Evolutionary conservation across 1,284 basidiomycete species (phyloP).

Genomic region (Coniferiporia sulphurascens): DNA sequence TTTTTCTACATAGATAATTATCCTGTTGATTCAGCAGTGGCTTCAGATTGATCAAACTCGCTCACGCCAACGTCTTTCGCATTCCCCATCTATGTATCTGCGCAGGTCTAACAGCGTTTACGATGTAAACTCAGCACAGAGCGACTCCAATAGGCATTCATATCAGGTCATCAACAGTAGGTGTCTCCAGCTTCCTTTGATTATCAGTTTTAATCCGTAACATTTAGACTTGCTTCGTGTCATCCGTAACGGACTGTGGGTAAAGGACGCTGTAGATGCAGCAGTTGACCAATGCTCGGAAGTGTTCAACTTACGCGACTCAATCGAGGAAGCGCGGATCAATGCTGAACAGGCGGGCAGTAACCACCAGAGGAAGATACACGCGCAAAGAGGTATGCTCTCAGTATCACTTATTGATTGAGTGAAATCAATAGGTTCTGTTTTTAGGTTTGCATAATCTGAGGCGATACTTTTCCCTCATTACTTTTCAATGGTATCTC

Average conservation of each 20-base stretch:
- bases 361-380: slow-evolving; percentile 58
- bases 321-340: slow-evolving; percentile 79
- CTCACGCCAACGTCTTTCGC: not conserved
- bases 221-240: slow-evolving; percentile 80
- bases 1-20: slow-evolving; percentile 54
- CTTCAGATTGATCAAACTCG: slow-evolving; percentile 37
- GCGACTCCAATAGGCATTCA: slow-evolving; percentile 49
- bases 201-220: not conserved
- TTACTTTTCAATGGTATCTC: slow-evolving; percentile 93
- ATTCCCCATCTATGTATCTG: slow-evolving; percentile 18
- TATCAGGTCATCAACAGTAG: slow-evolving; percentile 79
- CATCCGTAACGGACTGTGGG: slow-evolving; percentile 83
- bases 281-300: slow-evolving; percentile 85
- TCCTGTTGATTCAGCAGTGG: slow-evolving; percentile 88
- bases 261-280: slow-evolving; percentile 88
- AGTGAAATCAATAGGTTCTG: slow-evolving; percentile 1
- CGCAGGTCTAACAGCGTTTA: slow-evolving; percentile 14
- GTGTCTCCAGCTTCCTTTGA: slow-evolving; percentile 25
- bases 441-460: slow-evolving; percentile 71
- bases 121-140: slow-evolving; percentile 11
- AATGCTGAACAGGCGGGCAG: slow-evolving; percentile 76
- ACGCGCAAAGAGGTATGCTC: slow-evolving; percentile 63
- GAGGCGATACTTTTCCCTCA: slow-evolving; percentile 84
- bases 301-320: slow-evolving; percentile 83
- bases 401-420: slow-evolving; percentile 1